Percentiles rank a stretch among this genome's conserved stretches.
These are phyloP conservation scores for Casaregolazyma lundiana DNA, from an alignment of 1,139 yeast species.

Conservation along the genomic window DNA sequence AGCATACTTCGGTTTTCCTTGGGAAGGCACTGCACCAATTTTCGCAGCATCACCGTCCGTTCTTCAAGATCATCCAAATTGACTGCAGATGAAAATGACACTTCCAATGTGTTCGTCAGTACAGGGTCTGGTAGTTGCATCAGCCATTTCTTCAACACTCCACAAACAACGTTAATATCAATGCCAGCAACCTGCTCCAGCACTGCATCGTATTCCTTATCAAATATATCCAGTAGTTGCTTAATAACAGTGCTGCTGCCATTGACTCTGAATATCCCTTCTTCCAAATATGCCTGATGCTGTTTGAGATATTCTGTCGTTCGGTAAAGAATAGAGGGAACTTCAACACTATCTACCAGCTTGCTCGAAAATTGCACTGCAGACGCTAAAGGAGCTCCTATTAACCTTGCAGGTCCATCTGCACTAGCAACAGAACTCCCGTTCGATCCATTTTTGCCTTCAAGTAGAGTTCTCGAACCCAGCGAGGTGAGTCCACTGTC, in stretches of 20 bases:
- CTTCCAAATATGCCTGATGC: constrained; percentile 74
- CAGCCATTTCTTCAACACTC: constrained; percentile 67
- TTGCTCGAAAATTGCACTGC: constrained; percentile 50
- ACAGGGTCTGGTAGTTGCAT: constrained; percentile 65
- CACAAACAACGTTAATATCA: constrained; percentile 76
- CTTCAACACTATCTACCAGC: constrained; percentile 31
- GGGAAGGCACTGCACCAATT: constrained; percentile 38
- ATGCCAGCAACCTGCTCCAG: constrained; percentile 43
- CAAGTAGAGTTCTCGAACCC: neutral
- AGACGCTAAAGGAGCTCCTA: constrained; percentile 60
- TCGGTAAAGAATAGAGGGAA: constrained; percentile 76
- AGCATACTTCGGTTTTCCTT: constrained; percentile 56
- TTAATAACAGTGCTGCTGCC: constrained; percentile 83
- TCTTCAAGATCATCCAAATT: constrained; percentile 33
- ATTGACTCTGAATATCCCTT: constrained; percentile 85
- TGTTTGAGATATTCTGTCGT: constrained; percentile 66
- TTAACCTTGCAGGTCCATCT: constrained; percentile 35
- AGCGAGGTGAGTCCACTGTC: neutral
- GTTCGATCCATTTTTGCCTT: neutral
- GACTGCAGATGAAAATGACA: constrained; percentile 36
- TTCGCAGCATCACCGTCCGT: constrained; percentile 32
- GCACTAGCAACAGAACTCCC: neutral
- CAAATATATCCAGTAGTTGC: constrained; percentile 63
- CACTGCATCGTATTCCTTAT: constrained; percentile 60
- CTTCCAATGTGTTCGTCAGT: constrained; percentile 49